A percentile compares a stretch with the other conserved stretches of the same genome.
These are phyloP conservation scores for Clathrospora elynae DNA, from an alignment of 2,329 filamentous ascomycete species.

Conservation along the genomic window DNA sequence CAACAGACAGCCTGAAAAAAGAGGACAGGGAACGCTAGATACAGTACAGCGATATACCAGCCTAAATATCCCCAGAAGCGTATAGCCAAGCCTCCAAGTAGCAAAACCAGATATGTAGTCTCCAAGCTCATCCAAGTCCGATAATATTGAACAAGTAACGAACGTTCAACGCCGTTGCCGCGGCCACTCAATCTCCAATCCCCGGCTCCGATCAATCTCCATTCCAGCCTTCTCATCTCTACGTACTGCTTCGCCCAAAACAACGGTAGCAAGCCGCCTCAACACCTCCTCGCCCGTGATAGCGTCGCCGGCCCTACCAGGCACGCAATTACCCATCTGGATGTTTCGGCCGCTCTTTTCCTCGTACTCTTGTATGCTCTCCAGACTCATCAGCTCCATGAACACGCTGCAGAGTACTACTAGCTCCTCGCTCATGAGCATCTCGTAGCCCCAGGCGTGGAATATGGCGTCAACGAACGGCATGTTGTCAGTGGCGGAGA, in stretches of 20 bases:
- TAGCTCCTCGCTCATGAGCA: constrained; percentile 38
- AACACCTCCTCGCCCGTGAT: constrained; percentile 38
- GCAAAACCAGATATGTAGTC: no score
- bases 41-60: no score
- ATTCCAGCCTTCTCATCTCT: constrained; percentile 43
- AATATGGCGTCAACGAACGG: constrained; percentile 38
- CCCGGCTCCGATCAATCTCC: constrained; percentile 24
- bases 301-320: constrained; percentile 25
- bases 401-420: constrained; percentile 45
- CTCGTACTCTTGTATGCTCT: constrained; percentile 36
- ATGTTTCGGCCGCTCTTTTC: constrained; percentile 29
- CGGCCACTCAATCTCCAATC: constrained; percentile 23
- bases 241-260: constrained; percentile 42
- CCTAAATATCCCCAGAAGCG: no score
- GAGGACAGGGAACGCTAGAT: no score
- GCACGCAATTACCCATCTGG: constrained; percentile 36
- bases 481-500: constrained; percentile 21
- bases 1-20: no score
- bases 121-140: no score
- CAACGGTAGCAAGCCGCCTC: constrained; percentile 39
- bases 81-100: no score
- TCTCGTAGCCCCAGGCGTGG: constrained; percentile 45
- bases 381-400: constrained; percentile 38
- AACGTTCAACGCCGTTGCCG: constrained; percentile 8
- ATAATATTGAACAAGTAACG: no score